Percentiles rank a stretch among this genome's conserved stretches.
Conservation (phyloP, 1,284 basidiomycete genomes). For the Stereum hirsutum region DNA sequence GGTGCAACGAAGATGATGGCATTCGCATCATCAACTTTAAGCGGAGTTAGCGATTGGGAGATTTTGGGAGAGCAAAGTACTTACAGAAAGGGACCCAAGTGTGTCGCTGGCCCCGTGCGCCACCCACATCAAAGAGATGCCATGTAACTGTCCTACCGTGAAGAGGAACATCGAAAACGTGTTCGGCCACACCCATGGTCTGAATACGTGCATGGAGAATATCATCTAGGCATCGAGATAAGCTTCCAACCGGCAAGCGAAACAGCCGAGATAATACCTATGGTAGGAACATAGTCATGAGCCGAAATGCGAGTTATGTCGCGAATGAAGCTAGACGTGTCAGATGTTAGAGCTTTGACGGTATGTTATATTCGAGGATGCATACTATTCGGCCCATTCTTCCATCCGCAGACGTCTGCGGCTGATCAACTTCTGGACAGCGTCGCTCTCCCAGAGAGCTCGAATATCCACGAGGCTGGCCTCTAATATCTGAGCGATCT, state of each 20-base stretch:
- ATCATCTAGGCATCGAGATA: slow-evolving; percentile 48
- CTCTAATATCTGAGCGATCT: slow-evolving; percentile 49
- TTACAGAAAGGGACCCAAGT: slow-evolving; percentile 77
- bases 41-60: too few species aligned
- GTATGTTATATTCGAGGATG: slow-evolving; percentile 12
- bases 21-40: slow-evolving; percentile 78
- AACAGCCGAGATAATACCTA: slow-evolving; percentile 31
- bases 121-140: slow-evolving; percentile 78
- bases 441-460: slow-evolving; percentile 60
- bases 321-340: slow-evolving; percentile 50
- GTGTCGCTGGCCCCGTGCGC: slow-evolving; percentile 75
- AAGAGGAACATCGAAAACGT: slow-evolving; percentile 63
- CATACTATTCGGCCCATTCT: slow-evolving; percentile 80
- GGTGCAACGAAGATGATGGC: slow-evolving; percentile 83
- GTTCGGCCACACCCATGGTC: slow-evolving; percentile 77
- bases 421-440: slow-evolving; percentile 55
- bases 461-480: slow-evolving; percentile 52
- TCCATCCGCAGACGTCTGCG: slow-evolving; percentile 67
- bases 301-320: slow-evolving; percentile 62
- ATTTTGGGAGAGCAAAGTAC: too few species aligned
- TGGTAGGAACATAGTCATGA: slow-evolving; percentile 60
- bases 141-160: slow-evolving; percentile 68
- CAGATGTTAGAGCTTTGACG: slow-evolving; percentile 3
- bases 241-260: background rate
- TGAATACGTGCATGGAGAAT: slow-evolving; percentile 78